Evolutionary conservation across 257 asterid species (phyloP), one percentile per base, ranked within the genome.

Genomic region (Agastache rugosa): DNA sequence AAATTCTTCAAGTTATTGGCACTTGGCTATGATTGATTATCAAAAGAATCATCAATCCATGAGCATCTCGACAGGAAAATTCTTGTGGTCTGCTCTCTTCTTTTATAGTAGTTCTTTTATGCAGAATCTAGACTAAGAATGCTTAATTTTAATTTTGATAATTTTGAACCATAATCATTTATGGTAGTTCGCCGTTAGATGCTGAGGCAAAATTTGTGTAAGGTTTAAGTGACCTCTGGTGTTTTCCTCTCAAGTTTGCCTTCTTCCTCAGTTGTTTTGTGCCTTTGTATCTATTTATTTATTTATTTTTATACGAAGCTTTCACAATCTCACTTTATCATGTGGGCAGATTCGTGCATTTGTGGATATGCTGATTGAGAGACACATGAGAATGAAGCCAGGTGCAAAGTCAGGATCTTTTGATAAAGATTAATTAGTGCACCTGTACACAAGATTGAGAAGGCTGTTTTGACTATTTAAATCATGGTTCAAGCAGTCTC

Each of bases 351-450:
- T 95, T 63, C 96, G 99, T 74, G 96, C 93, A 51, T 95, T 92
- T 17, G 99, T 95, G 82, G 99, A 95, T 87, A 81, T 45, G 85
- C 82, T 95, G 87, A 89, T 95, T 68, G 99, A 95, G 63, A 88
- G 96, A 81, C 94, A 87, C 83, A 85, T 92, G 91, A 82, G 85
- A 72, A 64, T 10, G 79, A 90, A 87, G 84, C 83, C 88, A 54
- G 87, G 81, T 72, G 84, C 82, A 63, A 92, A 85, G 81, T 82
- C 85, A 42, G 88, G 81, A 88, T 50, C 84, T 62, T 80, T 75
- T 56, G 85, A 37, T 68, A 81, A 75, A 81, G 72, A 71, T 50
- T 81, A n/a, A 63, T 25, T 65, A 51, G 78, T 80, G 69, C 56
- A 76, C 75, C 56, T 55, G 39, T 23, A 37, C 69, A 69, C 69